phyloP scores from a whole-genome alignment of 345 rosid species.

The Toxicodendron radicans region DNA sequence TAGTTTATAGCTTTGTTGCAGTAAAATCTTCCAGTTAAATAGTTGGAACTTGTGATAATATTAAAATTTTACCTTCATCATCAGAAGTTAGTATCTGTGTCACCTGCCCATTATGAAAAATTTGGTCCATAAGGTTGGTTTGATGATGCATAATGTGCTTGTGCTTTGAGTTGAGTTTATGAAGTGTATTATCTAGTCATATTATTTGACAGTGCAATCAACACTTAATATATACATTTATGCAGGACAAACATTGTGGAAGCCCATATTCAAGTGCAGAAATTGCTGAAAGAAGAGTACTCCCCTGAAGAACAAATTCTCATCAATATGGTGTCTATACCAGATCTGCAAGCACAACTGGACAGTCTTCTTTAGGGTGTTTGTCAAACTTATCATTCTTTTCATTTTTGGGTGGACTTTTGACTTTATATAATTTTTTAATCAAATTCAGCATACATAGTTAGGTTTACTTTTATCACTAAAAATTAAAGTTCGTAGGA shows the following conservation, averaged over 20 bases:
- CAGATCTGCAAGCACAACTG: constrained; percentile 73
- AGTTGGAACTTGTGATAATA: neutral
- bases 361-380: constrained; percentile 55
- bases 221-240: neutral
- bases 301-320: constrained; percentile 65
- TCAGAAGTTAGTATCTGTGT: neutral
- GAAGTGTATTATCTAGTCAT: neutral
- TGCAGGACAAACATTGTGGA: constrained; percentile 94
- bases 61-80: neutral
- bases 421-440: neutral
- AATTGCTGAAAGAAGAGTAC: constrained; percentile 73
- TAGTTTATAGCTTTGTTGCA: neutral
- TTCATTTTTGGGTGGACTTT: neutral
- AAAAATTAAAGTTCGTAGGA: neutral
- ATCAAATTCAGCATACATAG: neutral
- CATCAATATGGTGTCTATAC: constrained; percentile 62
- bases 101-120: too few relatives aligned
- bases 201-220: neutral
- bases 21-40: neutral
- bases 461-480: neutral
- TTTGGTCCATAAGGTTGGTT: neutral
- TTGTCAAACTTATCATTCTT: neutral
- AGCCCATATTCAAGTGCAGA: constrained; percentile 82
- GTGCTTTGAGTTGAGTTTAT: neutral
- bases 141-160: neutral